Evolutionary conservation across 2,329 filamentous ascomycete genomes (phyloP), one percentile per base, ranked within the genome.

Genomic region (Penicillium polonicum): DNA sequence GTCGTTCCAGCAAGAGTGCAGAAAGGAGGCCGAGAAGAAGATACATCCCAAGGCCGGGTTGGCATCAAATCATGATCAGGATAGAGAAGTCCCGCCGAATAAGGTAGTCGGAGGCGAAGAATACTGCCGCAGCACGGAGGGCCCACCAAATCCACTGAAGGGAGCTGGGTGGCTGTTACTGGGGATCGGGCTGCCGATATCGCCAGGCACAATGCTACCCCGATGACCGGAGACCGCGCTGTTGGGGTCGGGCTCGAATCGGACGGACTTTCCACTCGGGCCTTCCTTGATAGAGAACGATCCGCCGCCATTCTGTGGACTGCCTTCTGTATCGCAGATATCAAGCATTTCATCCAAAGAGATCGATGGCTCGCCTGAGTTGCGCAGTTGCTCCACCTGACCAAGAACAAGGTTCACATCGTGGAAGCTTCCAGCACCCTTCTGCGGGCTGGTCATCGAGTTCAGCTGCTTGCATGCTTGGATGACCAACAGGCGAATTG

Each of bases 241-340:
- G 57, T 74, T 78, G 54, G 72, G 76, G 65, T 84, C 82, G 15
- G 83, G 79, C 55, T 88, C 80, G 59, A 80, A 80, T 61, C 76
- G 80, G 68, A 81, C 74, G 39, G 74, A 74, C 45, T 72, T 70
- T 29, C 72, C 73, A 29, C 68, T 65, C 31, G 74, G 78, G 48
- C 85, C 83, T 39, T 82, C 80, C 60, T 82, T 83, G 61, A 89
- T 82, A 35, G 89, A 86, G 69, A 99, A 95, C 27, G 84, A 88
- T n/a, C 94, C 94, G 44, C 93, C 93, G 45, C 94, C 94, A 68
- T 97, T 97, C 58, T 88, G 85, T 2, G 79, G 72, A 67, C 89
- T 95, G 57, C 94, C 94, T 72, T 96, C 91, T 0, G 93, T 96
- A 68, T 97, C 93, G 72, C 90, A 94, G 58, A 95, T 88, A 57